Evolutionary conservation across 495 filamentous ascomycete species (phyloP), one percentile per base, ranked within the genome.

Genomic region (Hypoxylon subgilvum): DNA sequence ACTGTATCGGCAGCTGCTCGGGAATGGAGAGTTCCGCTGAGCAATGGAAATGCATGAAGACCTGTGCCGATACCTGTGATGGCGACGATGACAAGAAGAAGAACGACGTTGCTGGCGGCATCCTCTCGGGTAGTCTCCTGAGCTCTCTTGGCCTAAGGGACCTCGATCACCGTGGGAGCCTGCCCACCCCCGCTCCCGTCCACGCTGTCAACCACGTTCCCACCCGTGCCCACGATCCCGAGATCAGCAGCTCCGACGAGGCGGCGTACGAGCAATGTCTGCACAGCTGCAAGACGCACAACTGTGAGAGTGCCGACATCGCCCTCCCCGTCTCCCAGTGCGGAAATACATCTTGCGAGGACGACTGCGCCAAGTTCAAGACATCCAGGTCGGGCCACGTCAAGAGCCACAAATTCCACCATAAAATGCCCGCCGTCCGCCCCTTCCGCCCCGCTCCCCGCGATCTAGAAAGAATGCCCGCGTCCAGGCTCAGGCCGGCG

Each of bases 1-100:
- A 63, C 23, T 63, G 60, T 13, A 57, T 57, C 23, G 17, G 23
- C 14, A 3, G 7, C 1, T 63, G 60, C 27, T 14, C 5, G 34
- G 18, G 6, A 18, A 38, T 38, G 34, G 16, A 5, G n/a, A n/a
- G n/a, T n/a, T n/a, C 13, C 14, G 34, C 34, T 6, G 18, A 38
- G 14, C 52, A 63, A 27, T 54, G 44, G 53, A 14, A 18, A 19
- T 64, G 53, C 19, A 51, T 54, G 1, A 18, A 36, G 12, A 23
- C 41, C 5, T 64, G 61, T 8, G 32, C 42, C 2, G 14, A 54
- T 1, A n/a, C 9, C 1, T 57, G 53, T 6, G 53, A 58, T 22
- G 49, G 53, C 12, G 48, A 63, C 30, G 42, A 57, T 9, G 60
- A 63, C 30, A 23, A 22, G 5, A 14, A 45, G 12, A 42, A 51